These are phyloP conservation scores for Venturia nashicola DNA, from an alignment of 2,329 filamentous ascomycete species.

Conservation along the genomic window DNA sequence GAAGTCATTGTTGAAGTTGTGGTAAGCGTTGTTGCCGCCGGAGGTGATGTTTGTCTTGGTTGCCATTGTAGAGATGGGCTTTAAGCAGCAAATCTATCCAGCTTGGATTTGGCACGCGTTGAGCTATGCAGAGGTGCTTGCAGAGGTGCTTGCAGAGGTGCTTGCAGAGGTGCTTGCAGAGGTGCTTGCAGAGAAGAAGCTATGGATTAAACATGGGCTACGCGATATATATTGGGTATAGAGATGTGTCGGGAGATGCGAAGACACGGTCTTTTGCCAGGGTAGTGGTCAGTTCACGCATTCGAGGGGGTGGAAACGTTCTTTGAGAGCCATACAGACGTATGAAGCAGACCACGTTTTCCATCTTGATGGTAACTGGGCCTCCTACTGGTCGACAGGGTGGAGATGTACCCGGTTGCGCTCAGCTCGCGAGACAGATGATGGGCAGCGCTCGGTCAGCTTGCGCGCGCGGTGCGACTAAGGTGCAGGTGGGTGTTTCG, in stretches of 20 bases:
- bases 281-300: background rate
- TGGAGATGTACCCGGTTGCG: background rate
- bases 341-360: background rate
- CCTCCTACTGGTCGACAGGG: background rate
- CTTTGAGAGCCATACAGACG: background rate
- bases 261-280: background rate
- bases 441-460: background rate
- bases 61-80: background rate
- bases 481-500: too few species aligned
- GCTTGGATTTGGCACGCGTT: background rate
- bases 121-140: background rate
- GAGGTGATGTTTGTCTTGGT: background rate
- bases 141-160: too few species aligned
- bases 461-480: background rate
- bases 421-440: too few species aligned
- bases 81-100: background rate
- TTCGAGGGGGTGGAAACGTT: background rate
- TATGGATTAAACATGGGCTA: background rate
- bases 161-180: too few species aligned
- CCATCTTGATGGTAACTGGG: background rate
- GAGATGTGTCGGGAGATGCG: background rate
- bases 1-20: conserved; percentile 7
- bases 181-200: too few species aligned
- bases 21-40: conserved; percentile 9
- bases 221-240: background rate